Conservation (phyloP, 768 basidiomycete genomes). For the Xerocomellus chrysenteron region DNA sequence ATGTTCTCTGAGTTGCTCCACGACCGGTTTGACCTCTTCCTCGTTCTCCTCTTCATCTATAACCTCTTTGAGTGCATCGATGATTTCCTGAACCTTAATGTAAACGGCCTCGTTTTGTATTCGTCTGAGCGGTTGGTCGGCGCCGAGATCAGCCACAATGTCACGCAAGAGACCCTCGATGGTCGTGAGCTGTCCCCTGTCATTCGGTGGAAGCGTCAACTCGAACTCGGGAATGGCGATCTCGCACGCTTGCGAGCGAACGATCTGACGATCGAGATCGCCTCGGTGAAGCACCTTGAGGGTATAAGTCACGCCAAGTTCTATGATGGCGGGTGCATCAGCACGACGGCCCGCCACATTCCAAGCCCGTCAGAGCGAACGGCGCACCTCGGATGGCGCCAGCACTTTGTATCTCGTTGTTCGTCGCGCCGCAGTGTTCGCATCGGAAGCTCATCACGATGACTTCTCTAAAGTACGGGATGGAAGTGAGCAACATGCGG, state of each 20-base stretch:
- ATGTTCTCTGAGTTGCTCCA: slow-evolving; percentile 38
- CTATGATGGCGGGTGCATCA: slow-evolving; percentile 38
- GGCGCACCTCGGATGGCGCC: slow-evolving; percentile 78
- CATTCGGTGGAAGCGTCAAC: slow-evolving; percentile 79
- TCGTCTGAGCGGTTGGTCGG: slow-evolving; percentile 80
- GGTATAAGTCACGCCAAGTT: slow-evolving; percentile 82
- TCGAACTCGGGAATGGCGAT: slow-evolving; percentile 85
- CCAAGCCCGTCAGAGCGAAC: not conserved
- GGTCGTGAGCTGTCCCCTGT: slow-evolving; percentile 93
- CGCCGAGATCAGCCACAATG: slow-evolving; percentile 72
- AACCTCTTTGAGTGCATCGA: slow-evolving; percentile 64
- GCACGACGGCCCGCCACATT: not conserved
- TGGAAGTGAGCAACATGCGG: slow-evolving; percentile 84
- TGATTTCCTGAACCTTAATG: slow-evolving; percentile 69
- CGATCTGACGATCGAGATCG: slow-evolving; percentile 91
- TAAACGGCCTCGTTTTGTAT: slow-evolving; percentile 74
- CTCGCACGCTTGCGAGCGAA: slow-evolving; percentile 82
- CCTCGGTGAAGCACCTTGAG: slow-evolving; percentile 66
- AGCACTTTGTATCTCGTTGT: slow-evolving; percentile 95
- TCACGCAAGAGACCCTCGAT: slow-evolving; percentile 90
- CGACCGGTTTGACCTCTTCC: slow-evolving; percentile 30
- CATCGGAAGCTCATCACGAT: slow-evolving; percentile 97
- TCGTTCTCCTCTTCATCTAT: slow-evolving; percentile 59
- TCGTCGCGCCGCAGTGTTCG: slow-evolving; percentile 83
- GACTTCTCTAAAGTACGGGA: slow-evolving; percentile 93